Conservation (phyloP, 768 basidiomycete species). For the Pulveroboletus frians region DNA sequence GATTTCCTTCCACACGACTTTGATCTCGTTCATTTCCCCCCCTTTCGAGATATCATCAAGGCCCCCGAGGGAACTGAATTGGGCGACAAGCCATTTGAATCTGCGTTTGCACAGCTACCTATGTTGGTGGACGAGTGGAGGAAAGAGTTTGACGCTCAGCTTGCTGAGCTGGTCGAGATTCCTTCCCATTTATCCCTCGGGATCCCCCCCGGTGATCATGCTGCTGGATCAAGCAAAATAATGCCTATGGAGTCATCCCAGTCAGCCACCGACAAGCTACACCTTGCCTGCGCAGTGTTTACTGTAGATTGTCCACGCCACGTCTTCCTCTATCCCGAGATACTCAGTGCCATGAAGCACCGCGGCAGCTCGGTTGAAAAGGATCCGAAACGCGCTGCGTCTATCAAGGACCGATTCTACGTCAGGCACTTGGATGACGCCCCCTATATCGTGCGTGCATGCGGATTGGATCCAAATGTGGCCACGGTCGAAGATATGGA, state of each 20-base stretch:
- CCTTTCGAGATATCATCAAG: not conserved
- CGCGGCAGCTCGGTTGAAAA: too few species aligned
- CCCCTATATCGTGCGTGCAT: not conserved
- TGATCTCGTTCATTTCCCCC: not conserved
- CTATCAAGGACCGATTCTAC: not conserved
- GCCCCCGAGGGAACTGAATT: not conserved
- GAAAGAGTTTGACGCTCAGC: not conserved
- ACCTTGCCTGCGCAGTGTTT: not conserved
- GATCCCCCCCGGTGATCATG: not conserved
- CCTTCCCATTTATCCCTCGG: not conserved
- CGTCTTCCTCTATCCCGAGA: not conserved
- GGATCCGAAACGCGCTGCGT: not conserved
- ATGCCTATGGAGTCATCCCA: not conserved
- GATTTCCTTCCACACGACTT: not conserved
- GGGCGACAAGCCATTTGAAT: not conserved
- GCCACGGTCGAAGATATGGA: not conserved
- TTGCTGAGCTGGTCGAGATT: not conserved
- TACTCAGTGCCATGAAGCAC: not conserved
- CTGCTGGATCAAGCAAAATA: not conserved
- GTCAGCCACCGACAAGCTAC: not conserved
- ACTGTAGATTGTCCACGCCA: rapidly evolving
- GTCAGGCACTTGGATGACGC: not conserved
- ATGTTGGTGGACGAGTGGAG: not conserved
- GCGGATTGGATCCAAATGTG: not conserved
- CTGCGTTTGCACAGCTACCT: conserved; percentile 3